Percentiles rank a stretch among this genome's conserved stretches.
Evolutionary conservation across 345 rosid species (phyloP).

Genomic region (Syzygium oleosum): DNA sequence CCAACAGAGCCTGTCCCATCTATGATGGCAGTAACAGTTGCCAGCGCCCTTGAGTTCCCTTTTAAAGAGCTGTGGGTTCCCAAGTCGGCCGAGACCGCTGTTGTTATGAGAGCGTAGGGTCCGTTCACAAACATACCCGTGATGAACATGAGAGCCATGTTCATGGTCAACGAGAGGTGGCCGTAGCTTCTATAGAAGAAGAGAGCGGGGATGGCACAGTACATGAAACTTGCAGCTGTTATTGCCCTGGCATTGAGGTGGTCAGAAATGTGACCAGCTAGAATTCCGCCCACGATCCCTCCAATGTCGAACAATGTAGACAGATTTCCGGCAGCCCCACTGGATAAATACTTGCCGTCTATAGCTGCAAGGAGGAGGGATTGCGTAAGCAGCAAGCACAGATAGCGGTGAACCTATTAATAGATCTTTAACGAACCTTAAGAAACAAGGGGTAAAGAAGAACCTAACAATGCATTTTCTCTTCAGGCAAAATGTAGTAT

Average conservation of each 20-base stretch:
- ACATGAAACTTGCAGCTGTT: slow-evolving; percentile 91
- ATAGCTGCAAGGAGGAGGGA: slow-evolving; percentile 47
- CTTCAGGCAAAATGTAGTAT: neutral
- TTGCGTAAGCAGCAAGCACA: neutral
- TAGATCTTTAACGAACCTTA: neutral
- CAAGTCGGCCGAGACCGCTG: slow-evolving; percentile 91
- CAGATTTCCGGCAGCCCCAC: slow-evolving; percentile 66
- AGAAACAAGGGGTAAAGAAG: neutral
- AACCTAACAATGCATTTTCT: neutral
- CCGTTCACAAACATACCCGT: slow-evolving; percentile 92
- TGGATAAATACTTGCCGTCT: slow-evolving; percentile 72
- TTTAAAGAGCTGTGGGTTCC: slow-evolving; percentile 89
- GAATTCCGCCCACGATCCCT: slow-evolving; percentile 90
- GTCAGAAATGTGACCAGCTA: slow-evolving; percentile 93
- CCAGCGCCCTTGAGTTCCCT: slow-evolving; percentile 88
- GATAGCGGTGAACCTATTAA: neutral
- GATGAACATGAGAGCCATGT: slow-evolving; percentile 62
- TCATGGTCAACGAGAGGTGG: slow-evolving; percentile 49
- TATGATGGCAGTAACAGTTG: slow-evolving; percentile 93
- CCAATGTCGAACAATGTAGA: slow-evolving; percentile 92
- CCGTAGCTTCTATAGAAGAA: slow-evolving; percentile 81
- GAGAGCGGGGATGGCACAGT: slow-evolving; percentile 83
- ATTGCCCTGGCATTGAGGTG: slow-evolving; percentile 75
- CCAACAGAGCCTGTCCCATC: slow-evolving; percentile 98
- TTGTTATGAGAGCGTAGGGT: slow-evolving; percentile 89